Conservation (phyloP, 129 eudicot genomes). For the Flaveria sonorensis region DNA sequence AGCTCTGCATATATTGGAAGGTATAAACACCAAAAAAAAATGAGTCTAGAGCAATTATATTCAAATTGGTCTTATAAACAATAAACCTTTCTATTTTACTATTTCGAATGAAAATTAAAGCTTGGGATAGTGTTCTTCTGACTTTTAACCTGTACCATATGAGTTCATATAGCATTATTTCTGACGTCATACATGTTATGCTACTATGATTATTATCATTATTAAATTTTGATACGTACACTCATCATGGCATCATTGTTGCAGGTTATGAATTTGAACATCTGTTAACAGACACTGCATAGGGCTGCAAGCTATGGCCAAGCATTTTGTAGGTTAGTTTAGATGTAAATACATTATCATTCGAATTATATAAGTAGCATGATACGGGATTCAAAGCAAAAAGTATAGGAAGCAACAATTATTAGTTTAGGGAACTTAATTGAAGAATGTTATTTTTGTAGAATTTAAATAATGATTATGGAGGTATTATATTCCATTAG, state of each 20-base stretch:
- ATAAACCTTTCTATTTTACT: too few species aligned
- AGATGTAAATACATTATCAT: conserved; percentile 5
- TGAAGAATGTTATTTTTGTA: not conserved
- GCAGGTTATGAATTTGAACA: conserved; percentile 93
- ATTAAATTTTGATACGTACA: conserved; percentile 51
- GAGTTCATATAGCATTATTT: too few species aligned
- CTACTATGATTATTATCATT: not conserved
- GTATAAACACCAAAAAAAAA: too few species aligned
- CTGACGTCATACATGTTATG: not conserved
- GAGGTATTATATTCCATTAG: too few species aligned
- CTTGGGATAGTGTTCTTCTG: too few species aligned
- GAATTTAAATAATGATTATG: not conserved
- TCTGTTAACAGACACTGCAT: conserved; percentile 64
- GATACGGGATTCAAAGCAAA: not conserved
- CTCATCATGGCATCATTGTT: conserved; percentile 73
- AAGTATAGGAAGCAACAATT: conserved; percentile 20
- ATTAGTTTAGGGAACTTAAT: conserved; percentile 6
- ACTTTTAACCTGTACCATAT: too few species aligned
- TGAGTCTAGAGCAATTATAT: too few species aligned
- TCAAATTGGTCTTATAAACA: too few species aligned
- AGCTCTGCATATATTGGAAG: too few species aligned
- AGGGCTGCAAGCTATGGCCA: conserved; percentile 99
- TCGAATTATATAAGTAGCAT: conserved; percentile 1
- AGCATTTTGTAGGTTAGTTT: conserved; percentile 91
- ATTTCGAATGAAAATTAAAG: too few species aligned